Conservation (phyloP, 306 rosid genomes). For the Begonia fuchsioides region DNA sequence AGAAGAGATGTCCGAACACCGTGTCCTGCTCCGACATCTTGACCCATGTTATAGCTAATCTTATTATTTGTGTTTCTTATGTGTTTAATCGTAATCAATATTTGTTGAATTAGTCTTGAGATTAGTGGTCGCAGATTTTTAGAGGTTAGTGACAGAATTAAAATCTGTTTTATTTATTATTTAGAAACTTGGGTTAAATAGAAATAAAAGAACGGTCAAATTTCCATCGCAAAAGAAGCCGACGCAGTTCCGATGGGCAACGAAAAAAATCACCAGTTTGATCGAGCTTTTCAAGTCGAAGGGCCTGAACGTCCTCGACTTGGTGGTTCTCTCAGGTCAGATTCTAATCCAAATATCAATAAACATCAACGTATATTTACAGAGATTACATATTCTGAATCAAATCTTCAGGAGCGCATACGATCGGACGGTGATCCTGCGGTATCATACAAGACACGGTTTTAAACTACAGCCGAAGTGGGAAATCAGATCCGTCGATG, state of each 20-base stretch:
- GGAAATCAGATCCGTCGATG: constrained; percentile 42
- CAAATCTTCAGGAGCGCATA: constrained; percentile 52
- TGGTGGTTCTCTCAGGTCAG: constrained; percentile 65
- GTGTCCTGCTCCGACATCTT: constrained; percentile 74
- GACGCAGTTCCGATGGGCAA: constrained; percentile 50
- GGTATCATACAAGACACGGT: constrained; percentile 48
- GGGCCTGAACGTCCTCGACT: constrained; percentile 47
- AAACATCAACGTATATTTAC: neutral
- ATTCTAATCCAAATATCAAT: neutral
- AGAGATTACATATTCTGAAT: neutral
- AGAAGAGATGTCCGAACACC: constrained; percentile 46
- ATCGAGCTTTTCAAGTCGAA: constrained; percentile 48
- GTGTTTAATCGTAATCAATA: too few species aligned
- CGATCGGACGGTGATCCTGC: constrained; percentile 69
- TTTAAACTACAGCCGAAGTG: constrained; percentile 42
- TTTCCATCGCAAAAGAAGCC: constrained; percentile 45
- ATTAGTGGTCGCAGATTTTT: too few species aligned
- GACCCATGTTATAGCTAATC: too few species aligned
- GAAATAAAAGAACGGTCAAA: too few species aligned
- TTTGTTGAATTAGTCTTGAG: too few species aligned
- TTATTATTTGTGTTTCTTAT: too few species aligned
- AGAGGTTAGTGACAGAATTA: too few species aligned
- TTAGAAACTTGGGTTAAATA: too few species aligned
- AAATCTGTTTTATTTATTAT: too few species aligned
- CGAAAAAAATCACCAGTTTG: constrained; percentile 42